Evolutionary conservation across 768 basidiomycete species (phyloP), one percentile per base, ranked within the genome.

Genomic region (Neoboletus subvelutipes): DNA sequence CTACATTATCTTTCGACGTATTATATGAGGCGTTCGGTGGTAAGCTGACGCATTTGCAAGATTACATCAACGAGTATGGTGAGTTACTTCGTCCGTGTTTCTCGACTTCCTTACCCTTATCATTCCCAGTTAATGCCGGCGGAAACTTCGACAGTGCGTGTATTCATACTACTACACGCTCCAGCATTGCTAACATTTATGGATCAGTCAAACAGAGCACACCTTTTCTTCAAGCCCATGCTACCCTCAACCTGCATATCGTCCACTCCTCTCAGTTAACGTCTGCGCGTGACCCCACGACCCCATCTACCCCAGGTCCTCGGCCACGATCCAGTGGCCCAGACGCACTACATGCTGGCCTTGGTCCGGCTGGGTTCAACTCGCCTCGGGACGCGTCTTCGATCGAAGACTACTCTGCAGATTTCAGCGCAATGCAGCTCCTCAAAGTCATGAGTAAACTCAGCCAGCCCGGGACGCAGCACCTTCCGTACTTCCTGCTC

Each of bases 161-260:
- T 46, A 15, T 46, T 20, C 39, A 8, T 45, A 12, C 20, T 56
- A 26, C 39, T 34, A n/a, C 17, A 8, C 36, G 52, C 50, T 40
- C 18, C 58, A 18, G 11, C 37, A 56, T 52, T 37, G 12, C 62
- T 60, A 45, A 58, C 55, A 17, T 20, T 18, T 34, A 18, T 57
- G 40, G 48, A 28, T 31, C 60, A 92, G 89, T 91, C 69, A 85
- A 85, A 64, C 86, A 88, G 64, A 85, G 86, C 56, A 89, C 90
- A 0, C 88, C 90, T 65, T 93, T 91, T 75, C 80, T 93, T 24
- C 92, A 93, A 74, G 92, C 92, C 0, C 88, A 93, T 56, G 80
- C 90, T 1, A 76, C 91, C 1, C 80, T 94, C 54, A 93, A 94
- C 62, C 81, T 94, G 15, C 92, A 94, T 68, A 88, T 94, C 69